Evolutionary conservation across 257 asterid genomes (phyloP).

Genomic region (Sherardia arvensis): DNA sequence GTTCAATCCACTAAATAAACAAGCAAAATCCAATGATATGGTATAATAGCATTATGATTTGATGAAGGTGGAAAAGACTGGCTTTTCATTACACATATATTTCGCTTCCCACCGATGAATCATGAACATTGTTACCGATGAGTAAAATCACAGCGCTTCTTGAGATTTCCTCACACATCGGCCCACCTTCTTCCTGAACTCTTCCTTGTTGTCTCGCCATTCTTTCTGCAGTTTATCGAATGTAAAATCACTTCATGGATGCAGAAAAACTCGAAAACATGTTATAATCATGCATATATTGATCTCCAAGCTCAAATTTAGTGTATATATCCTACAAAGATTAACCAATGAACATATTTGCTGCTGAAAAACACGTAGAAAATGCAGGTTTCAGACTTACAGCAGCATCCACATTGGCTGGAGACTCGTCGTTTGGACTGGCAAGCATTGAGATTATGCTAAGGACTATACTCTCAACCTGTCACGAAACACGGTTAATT

Average conservation of each 20-base stretch:
- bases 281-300: too few relatives aligned
- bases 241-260: background rate
- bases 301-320: background rate
- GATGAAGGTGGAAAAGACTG: background rate
- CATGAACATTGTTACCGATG: background rate
- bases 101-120: background rate
- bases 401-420: slow-evolving; percentile 79
- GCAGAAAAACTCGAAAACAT: background rate
- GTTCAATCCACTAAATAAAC: background rate
- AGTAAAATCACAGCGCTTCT: slow-evolving; percentile 45
- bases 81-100: background rate
- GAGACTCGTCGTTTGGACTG: slow-evolving; percentile 19
- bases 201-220: slow-evolving; percentile 81
- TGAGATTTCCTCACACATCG: slow-evolving; percentile 88
- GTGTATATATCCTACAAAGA: too few relatives aligned
- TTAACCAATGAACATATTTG: background rate
- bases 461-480: slow-evolving; percentile 25
- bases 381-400: slow-evolving; percentile 37
- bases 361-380: background rate
- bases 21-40: background rate
- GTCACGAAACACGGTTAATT: background rate
- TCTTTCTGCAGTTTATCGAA: slow-evolving; percentile 47
- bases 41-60: too few relatives aligned
- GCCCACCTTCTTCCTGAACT: slow-evolving; percentile 81
- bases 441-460: slow-evolving; percentile 26